phyloP scores from a whole-genome alignment of 2,329 filamentous ascomycete genomes.

The Onygena corvina region DNA sequence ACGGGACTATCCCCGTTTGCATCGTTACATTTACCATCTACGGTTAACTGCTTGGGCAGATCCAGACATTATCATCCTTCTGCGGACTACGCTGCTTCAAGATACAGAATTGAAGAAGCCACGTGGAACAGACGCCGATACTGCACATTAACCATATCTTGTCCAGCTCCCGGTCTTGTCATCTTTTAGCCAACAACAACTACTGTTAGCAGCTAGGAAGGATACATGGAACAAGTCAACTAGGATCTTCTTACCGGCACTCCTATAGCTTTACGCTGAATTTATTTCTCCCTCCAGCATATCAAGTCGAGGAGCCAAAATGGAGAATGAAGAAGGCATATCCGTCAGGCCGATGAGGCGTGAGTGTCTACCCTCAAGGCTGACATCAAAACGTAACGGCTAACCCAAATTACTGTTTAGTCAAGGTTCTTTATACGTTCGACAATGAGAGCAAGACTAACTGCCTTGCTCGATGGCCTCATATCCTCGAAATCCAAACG shows the following conservation, averaged over 20 bases:
- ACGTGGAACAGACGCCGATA: neutral
- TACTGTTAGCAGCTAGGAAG: too few relatives aligned
- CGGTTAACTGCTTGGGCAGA: neutral
- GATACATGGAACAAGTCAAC: neutral
- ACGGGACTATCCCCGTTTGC: neutral
- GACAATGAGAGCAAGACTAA: slow-evolving; percentile 79
- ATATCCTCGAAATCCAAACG: slow-evolving; percentile 66
- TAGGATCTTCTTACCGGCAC: neutral
- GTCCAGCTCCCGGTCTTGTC: too few relatives aligned
- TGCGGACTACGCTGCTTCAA: neutral
- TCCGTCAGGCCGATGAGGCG: slow-evolving; percentile 55
- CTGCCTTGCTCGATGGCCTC: slow-evolving; percentile 75
- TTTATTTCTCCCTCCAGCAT: neutral
- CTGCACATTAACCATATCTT: neutral
- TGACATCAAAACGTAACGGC: slow-evolving; percentile 2
- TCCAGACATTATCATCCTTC: neutral
- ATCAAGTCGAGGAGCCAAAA: slow-evolving; percentile 12
- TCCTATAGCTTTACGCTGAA: neutral
- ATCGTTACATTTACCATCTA: neutral
- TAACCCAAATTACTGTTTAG: slow-evolving; percentile 37
- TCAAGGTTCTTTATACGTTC: slow-evolving; percentile 96
- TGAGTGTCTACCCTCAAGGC: slow-evolving; percentile 35
- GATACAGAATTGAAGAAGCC: neutral
- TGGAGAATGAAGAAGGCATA: slow-evolving; percentile 41
- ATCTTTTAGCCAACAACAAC: too few relatives aligned